Conservation (phyloP, 2,329 filamentous ascomycete genomes). For the Cadophora sp. region DNA sequence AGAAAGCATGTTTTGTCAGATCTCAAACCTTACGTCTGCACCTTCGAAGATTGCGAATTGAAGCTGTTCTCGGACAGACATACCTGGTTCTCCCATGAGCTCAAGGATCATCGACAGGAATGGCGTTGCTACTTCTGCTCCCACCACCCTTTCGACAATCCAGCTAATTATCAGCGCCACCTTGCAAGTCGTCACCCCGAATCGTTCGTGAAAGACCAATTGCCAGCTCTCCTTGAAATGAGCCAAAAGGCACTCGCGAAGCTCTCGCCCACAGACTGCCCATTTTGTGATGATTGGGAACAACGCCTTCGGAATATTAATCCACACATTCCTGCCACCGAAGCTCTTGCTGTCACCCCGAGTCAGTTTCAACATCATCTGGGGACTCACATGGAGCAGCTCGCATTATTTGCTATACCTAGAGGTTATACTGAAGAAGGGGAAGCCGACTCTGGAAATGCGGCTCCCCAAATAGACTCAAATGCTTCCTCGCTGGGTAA, state of each 20-base stretch:
- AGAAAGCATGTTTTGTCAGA: constrained; percentile 43
- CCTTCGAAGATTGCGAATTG: constrained; percentile 41
- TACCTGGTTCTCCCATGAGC: constrained; percentile 44
- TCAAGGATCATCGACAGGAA: constrained; percentile 36
- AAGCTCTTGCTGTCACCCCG: constrained; percentile 18
- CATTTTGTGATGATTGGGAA: constrained; percentile 45
- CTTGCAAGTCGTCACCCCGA: constrained; percentile 20
- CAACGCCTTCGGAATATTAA: constrained; percentile 20
- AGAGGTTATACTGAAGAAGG: constrained; percentile 23
- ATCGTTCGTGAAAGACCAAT: constrained; percentile 28
- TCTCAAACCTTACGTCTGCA: constrained; percentile 45
- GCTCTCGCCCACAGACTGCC: constrained; percentile 37
- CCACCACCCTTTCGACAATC: constrained; percentile 8
- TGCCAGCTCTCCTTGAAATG: constrained; percentile 28
- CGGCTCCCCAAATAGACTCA: constrained; percentile 8
- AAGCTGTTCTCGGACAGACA: constrained; percentile 39
- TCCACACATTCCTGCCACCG: constrained; percentile 17
- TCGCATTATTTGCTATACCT: constrained; percentile 38
- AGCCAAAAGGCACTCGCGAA: constrained; percentile 22
- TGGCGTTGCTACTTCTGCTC: constrained; percentile 40
- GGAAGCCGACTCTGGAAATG: constrained; percentile 24
- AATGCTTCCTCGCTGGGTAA: constrained; percentile 10
- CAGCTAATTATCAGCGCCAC: constrained; percentile 21
- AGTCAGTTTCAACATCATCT: constrained; percentile 36
- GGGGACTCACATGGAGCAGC: constrained; percentile 37